These are phyloP conservation scores for Pyrenophora tritici-repentis DNA, from an alignment of 2,329 filamentous ascomycete species.

Conservation along the genomic window DNA sequence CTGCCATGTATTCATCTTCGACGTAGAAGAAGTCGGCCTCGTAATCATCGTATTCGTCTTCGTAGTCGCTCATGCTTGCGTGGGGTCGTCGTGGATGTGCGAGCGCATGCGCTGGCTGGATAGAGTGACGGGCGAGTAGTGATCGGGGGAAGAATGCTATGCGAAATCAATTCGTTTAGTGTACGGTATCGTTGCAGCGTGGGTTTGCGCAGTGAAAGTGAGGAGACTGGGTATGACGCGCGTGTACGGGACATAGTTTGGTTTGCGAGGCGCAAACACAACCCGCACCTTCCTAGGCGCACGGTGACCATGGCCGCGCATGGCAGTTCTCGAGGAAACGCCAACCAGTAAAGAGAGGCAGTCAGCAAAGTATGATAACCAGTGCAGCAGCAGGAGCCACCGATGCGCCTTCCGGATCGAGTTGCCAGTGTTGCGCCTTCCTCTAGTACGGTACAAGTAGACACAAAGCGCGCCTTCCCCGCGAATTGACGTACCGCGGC, in stretches of 20 bases:
- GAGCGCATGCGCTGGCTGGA: background rate
- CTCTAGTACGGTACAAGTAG: slow-evolving; percentile 8
- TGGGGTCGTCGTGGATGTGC: slow-evolving; percentile 8
- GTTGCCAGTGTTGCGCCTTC: background rate
- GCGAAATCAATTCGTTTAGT: background rate
- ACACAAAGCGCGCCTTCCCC: slow-evolving; percentile 25
- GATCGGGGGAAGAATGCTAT: background rate
- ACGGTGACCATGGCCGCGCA: slow-evolving; percentile 14
- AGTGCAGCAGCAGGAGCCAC: background rate
- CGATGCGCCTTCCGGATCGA: slow-evolving; percentile 9
- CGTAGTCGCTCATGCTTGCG: slow-evolving; percentile 50
- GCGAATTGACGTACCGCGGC: slow-evolving; percentile 28
- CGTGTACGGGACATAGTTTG: slow-evolving; percentile 5
- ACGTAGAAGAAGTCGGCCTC: slow-evolving; percentile 54
- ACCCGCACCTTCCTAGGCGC: background rate
- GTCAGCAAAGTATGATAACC: background rate
- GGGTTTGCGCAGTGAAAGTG: slow-evolving; percentile 1
- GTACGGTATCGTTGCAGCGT: background rate
- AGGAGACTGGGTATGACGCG: slow-evolving; percentile 9
- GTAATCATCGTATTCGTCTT: slow-evolving; percentile 46
- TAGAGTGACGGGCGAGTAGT: background rate
- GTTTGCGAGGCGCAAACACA: too few relatives aligned
- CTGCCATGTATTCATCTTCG: slow-evolving; percentile 50
- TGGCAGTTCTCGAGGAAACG: slow-evolving; percentile 2
- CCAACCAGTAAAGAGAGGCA: slow-evolving; percentile 1